A percentile compares a stretch with the other conserved stretches of the same genome.
These are phyloP conservation scores for Rubia tinctorum DNA, from an alignment of 305 asterid genomes.

Conservation along the genomic window DNA sequence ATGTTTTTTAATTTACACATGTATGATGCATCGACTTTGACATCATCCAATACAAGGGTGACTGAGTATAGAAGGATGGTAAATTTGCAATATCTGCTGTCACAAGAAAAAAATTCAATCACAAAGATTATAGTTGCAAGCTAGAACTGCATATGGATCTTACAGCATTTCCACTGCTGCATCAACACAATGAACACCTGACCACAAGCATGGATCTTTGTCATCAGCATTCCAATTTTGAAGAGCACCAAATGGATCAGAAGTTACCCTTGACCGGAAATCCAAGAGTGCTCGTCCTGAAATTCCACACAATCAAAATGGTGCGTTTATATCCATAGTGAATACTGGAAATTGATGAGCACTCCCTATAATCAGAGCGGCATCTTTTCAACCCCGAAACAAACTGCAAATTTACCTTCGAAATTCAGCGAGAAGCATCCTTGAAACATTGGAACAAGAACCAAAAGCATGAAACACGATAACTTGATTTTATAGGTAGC, in stretches of 20 bases:
- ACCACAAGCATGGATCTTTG: conserved; percentile 80
- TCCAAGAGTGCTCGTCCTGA: conserved; percentile 67
- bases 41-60: background rate
- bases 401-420: conserved; percentile 52
- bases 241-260: conserved; percentile 67
- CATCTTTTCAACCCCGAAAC: conserved; percentile 3
- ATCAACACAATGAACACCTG: conserved; percentile 66
- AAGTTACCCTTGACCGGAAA: conserved; percentile 53
- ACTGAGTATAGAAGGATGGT: background rate
- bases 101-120: background rate
- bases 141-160: conserved; percentile 25
- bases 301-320: conserved; percentile 26
- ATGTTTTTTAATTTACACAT: too few relatives aligned
- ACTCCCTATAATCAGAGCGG: background rate
- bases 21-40: background rate
- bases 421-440: conserved; percentile 63
- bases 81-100: background rate
- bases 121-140: background rate
- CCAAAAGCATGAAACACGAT: conserved; percentile 38
- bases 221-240: conserved; percentile 67
- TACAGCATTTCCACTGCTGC: conserved; percentile 74
- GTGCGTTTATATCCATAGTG: conserved; percentile 3
- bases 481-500: conserved; percentile 35
- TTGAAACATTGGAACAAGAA: conserved; percentile 43
- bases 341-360: background rate